Evolutionary conservation across 108 stramenopile genomes (phyloP).

Genomic region (Nitzschia inconspicua): DNA sequence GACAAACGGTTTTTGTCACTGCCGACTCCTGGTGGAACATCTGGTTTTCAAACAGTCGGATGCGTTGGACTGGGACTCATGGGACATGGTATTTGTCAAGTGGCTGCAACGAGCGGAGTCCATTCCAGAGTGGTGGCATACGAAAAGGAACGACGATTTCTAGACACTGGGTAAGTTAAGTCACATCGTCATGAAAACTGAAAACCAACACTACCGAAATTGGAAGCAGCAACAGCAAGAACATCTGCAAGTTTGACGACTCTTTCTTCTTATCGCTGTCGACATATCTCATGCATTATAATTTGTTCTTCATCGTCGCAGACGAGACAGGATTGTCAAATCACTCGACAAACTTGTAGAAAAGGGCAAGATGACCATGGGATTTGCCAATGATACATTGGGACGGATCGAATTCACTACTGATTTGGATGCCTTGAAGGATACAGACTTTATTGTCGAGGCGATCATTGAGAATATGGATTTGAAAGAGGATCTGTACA

Average conservation of each 20-base stretch:
- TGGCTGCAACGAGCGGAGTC: constrained; percentile 72
- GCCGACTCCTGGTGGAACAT: constrained; percentile 9
- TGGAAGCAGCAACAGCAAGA: too few relatives aligned
- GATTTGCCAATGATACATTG: constrained; percentile 55
- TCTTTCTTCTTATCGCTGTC: background rate
- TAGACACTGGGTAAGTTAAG: constrained; percentile 52
- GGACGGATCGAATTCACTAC: constrained; percentile 79
- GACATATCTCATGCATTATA: background rate
- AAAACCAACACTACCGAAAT: too few relatives aligned
- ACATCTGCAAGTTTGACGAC: too few relatives aligned
- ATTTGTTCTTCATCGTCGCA: background rate
- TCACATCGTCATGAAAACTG: background rate
- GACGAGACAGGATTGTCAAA: constrained; percentile 60
- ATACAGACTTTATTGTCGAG: constrained; percentile 90
- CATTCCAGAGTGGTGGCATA: constrained; percentile 80
- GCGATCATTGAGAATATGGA: constrained; percentile 96
- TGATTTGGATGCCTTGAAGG: constrained; percentile 63
- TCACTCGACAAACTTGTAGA: constrained; percentile 76
- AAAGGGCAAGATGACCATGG: constrained; percentile 67
- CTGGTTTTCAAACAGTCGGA: constrained; percentile 80
- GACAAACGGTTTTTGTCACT: background rate
- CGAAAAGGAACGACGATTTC: constrained; percentile 71
- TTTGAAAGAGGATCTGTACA: constrained; percentile 86
- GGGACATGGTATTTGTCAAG: constrained; percentile 97
- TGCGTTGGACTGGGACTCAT: constrained; percentile 98